A percentile compares a stretch with the other conserved stretches of the same genome.
Conservation (phyloP, 768 basidiomycete genomes). For the Gloeostereum incarnatum region DNA sequence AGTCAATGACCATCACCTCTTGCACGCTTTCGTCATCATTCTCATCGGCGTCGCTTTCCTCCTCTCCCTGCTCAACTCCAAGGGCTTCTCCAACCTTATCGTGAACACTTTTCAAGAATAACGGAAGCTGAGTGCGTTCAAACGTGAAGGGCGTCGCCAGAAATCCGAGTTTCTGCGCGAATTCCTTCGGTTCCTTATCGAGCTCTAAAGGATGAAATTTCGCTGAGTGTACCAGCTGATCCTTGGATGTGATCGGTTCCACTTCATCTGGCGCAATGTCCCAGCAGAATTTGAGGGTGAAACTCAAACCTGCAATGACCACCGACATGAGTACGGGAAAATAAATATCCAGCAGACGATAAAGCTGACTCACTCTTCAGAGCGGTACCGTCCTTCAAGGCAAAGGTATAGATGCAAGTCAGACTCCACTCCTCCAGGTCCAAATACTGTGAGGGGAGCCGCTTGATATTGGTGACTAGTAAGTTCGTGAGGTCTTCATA, state of each 20-base stretch:
- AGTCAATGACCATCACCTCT: constrained; percentile 1
- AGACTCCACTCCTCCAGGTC: constrained; percentile 52
- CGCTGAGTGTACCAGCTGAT: constrained; percentile 35
- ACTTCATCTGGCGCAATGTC: constrained; percentile 17
- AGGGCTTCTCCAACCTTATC: constrained; percentile 34
- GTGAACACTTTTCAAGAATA: constrained; percentile 58
- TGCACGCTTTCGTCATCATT: constrained; percentile 17
- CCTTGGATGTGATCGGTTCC: constrained; percentile 20
- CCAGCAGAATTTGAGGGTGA: constrained; percentile 42
- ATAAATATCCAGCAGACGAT: constrained; percentile 1
- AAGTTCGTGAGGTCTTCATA: constrained; percentile 87
- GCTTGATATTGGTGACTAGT: constrained; percentile 54
- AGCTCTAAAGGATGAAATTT: constrained; percentile 58
- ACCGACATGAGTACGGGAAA: constrained; percentile 4
- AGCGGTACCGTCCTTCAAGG: constrained; percentile 20
- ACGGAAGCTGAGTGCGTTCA: constrained; percentile 49
- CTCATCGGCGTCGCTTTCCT: constrained; percentile 18
- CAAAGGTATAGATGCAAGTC: constrained; percentile 59
- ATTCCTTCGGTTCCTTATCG: constrained; percentile 48
- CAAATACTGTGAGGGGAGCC: constrained; percentile 20
- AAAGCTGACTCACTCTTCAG: constrained; percentile 24
- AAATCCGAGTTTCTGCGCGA: constrained; percentile 52
- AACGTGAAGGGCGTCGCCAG: constrained; percentile 62
- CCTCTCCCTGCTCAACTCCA: constrained; percentile 15
- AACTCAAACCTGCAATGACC: constrained; percentile 45